Conservation (phyloP, 129 eudicot genomes). For the Mikania micrantha region DNA sequence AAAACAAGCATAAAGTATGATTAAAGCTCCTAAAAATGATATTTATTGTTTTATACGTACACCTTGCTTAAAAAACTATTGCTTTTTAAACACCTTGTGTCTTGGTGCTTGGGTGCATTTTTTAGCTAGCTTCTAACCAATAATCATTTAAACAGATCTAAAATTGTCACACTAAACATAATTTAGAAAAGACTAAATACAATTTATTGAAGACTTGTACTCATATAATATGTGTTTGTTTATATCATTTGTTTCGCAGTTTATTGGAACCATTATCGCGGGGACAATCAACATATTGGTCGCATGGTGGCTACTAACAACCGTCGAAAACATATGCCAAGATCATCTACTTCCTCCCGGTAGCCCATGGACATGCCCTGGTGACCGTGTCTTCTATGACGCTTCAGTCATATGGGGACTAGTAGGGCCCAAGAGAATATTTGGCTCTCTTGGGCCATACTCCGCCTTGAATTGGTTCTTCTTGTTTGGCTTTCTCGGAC, state of each 20-base stretch:
- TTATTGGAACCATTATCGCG: slow-evolving; percentile 64
- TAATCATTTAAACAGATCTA: too few relatives aligned
- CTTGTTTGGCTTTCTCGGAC: slow-evolving; percentile 50
- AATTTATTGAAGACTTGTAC: too few relatives aligned
- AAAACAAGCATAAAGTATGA: too few relatives aligned
- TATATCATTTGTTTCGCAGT: slow-evolving; percentile 18
- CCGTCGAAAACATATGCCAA: slow-evolving; percentile 50
- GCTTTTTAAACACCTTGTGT: too few relatives aligned
- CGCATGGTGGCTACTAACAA: slow-evolving; percentile 67
- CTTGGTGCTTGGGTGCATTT: too few relatives aligned
- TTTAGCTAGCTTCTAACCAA: too few relatives aligned
- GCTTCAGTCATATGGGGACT: slow-evolving; percentile 84
- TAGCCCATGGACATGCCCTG: slow-evolving; percentile 80
- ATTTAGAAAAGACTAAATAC: too few relatives aligned
- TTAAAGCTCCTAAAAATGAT: too few relatives aligned
- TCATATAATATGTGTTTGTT: not conserved
- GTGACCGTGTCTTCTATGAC: slow-evolving; percentile 45
- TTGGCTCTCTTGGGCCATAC: slow-evolving; percentile 56
- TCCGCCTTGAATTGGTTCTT: slow-evolving; percentile 53
- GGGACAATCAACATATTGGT: slow-evolving; percentile 54
- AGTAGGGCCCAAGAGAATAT: slow-evolving; percentile 60
- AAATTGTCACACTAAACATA: too few relatives aligned
- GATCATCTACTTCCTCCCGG: slow-evolving; percentile 35
- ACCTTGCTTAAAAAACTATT: too few relatives aligned
- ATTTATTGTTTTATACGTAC: too few relatives aligned